Base-by-base conservation (phyloP, 2,329 filamentous ascomycete genomes). In the Beauveria scarabaeidicola region DNA sequence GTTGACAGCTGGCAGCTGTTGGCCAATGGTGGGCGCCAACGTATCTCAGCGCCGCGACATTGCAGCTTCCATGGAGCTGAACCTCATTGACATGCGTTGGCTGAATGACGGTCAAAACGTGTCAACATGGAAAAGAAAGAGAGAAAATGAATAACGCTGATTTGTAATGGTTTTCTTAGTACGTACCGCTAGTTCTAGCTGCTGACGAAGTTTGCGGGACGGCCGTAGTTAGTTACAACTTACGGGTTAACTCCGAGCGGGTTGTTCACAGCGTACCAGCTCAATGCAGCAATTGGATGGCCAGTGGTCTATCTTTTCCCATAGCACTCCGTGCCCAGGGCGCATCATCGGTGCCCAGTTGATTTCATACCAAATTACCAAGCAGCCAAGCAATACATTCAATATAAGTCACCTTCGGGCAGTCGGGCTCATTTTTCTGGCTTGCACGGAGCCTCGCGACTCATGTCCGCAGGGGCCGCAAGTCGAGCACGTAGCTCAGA, bases 381-480 rank as follows among this genome's bases (percentile, higher is more conserved):
- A 36, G 32, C 32, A 36, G 32, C 11, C 5, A 36, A 11, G 5
- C 11, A 36, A 15, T 0, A 1, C 2, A 36, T 36, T 17, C 6
- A 17, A 17, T 5, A 11, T 36, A n/a, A 27, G 21, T 11, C 19
- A 41, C 15, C n/a, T 23, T 46, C 52, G 52, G 52, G 19, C 27
- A 36, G 52, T 55, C 52, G 52, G 52, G 38, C 40, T 46, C 36
- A 25, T 46, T 38, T 44, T 36, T 3, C 29, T 47, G 25, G 52
- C 27, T 19, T 21, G 43, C 41, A 41, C 63, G 52, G 40, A 44
- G 40, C 52, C 3, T 44, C 52, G 52, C 52, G n/a, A 46, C 41
- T 55, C 52, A 55, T 55, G 40, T 56, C 53, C 53, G 43, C 53
- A 36, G 19, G 27, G 15, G 43, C 53, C 53, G 41, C 53, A 56